Evolutionary conservation across 768 basidiomycete genomes (phyloP), one percentile per base, ranked within the genome.

Genomic region (Daedaleopsis nitida): DNA sequence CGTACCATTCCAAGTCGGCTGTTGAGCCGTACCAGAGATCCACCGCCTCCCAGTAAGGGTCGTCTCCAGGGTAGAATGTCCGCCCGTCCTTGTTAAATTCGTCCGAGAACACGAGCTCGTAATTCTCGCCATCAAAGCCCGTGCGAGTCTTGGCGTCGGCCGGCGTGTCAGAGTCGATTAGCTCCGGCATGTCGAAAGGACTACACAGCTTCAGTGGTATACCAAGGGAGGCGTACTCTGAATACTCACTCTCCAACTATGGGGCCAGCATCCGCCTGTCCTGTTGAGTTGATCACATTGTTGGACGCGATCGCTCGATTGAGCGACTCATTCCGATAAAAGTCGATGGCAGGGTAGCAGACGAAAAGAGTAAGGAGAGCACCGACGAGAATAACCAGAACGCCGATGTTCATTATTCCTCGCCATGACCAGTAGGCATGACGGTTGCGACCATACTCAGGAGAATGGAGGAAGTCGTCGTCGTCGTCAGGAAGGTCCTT

Each of bases 391-490:
- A 87, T 1, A 38, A 88, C 0, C 24, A 98, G 78, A 52, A 91
- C 83, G 32, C 82, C 75, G 53, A 96, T 72, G 75, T 97, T 97
- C 61, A 83, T 62, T 4, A 92, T 55, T 3, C 88, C 86, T 37
- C 86, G 83, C 55, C 70, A 65, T 60, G 69, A 73, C 54, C 61
- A 60, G 79, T 69, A 79, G 78, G 81, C 52, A 49, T 72, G 64
- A 51, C 69, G 60, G 9, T 69, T 55, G 16, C 66, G 73, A 32
- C 78, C 68, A 12, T 72, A 70, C 13, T 77, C 76, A 3, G 81
- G 86, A 60, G 89, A 86, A 68, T 95, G 91, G 38, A 95, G 72
- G 21, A 83, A 70, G 68, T 95, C 94, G 67, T 94, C 93, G 16
- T 88, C 87, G 69, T 91, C 89, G 1, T 77, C 75, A 0, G 78